phyloP scores from a whole-genome alignment of 2,329 filamentous ascomycete genomes.

The Fusarium subtropicale region DNA sequence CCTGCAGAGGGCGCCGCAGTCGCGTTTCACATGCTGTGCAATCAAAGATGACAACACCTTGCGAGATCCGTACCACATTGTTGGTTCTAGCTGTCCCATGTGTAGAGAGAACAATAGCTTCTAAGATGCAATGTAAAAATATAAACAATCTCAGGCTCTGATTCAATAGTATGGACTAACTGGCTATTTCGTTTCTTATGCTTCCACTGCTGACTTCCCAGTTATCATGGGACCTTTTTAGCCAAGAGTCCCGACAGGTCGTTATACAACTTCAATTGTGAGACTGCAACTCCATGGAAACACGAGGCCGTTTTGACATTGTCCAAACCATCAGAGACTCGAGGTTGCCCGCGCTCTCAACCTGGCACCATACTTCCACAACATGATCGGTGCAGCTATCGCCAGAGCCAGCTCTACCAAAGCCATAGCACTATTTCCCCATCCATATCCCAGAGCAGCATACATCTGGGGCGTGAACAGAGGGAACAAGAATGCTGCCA shows the following conservation, averaged over 20 bases:
- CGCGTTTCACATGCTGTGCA: background rate
- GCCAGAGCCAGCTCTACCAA: conserved; percentile 52
- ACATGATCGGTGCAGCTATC: conserved; percentile 52
- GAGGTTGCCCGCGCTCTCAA: conserved; percentile 41
- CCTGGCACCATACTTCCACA: conserved; percentile 57
- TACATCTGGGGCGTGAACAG: conserved; percentile 60
- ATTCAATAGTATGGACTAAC: background rate
- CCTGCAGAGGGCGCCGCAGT: background rate
- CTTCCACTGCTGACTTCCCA: background rate
- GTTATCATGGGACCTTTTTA: no score
- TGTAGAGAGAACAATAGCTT: fast-evolving
- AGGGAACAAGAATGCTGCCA: conserved; percentile 62
- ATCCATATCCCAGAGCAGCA: conserved; percentile 52
- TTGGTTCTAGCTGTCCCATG: background rate
- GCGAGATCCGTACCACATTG: no score
- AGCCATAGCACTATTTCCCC: conserved; percentile 55
- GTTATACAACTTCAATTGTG: no score
- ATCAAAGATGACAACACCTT: background rate
- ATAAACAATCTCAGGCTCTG: background rate
- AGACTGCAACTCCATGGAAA: background rate
- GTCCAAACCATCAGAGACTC: background rate
- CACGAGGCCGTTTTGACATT: fast-evolving
- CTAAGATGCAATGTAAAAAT: fast-evolving
- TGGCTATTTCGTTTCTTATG: background rate
- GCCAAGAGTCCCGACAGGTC: background rate